Evolutionary conservation across 805 yeast species (phyloP), one percentile per base, ranked within the genome.

Genomic region (Pichia manshurica): DNA sequence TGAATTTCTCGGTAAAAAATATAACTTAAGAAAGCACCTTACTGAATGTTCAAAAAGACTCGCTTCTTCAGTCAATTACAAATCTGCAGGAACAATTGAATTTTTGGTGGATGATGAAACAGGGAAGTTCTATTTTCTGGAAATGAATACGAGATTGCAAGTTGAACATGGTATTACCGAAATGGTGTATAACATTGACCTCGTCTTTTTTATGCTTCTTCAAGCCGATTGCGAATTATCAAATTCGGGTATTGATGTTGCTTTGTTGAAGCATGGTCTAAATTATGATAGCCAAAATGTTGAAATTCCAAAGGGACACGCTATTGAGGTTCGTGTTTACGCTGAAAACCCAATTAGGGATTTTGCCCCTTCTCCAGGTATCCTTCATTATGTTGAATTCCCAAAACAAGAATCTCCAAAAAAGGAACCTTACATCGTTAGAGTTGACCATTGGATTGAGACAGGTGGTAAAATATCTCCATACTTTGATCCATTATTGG

Each of bases 161-260:
- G 65, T 61, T 13, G 65, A 61, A 44, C 65, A 61, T 51, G 62
- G 63, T 40, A 57, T 61, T 22, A 57, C 65, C 12, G 65, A 61
- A 47, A 16, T 55, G 34, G 51, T 58, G 15, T 58, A 58, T 36
- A 43, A 42, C 17, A 59, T 61, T 20, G 65, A 61, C 40, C 39
- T 61, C 21, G 62, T 61, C 19, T 51, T 48, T 29, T 44, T 59
- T 44, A 59, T 59, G 65, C 39, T 61, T 3, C 39, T 58, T 20
- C 65, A 61, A 47, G 53, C 62, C 9, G 64, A 61, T 34, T 58
- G 50, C 42, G 63, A 60, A 43, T 37, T 50, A 2, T 43, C 52
- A 15, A 55, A 54, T 7, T 13, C 42, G 6, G 63, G 63, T 17
- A 46, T 60, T 32, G 61, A 60, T 12, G 31, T 46, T 20, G 48